Evolutionary conservation across 2,329 filamentous ascomycete genomes (phyloP), one percentile per base, ranked within the genome.

Genomic region (Trichoderma gracile): DNA sequence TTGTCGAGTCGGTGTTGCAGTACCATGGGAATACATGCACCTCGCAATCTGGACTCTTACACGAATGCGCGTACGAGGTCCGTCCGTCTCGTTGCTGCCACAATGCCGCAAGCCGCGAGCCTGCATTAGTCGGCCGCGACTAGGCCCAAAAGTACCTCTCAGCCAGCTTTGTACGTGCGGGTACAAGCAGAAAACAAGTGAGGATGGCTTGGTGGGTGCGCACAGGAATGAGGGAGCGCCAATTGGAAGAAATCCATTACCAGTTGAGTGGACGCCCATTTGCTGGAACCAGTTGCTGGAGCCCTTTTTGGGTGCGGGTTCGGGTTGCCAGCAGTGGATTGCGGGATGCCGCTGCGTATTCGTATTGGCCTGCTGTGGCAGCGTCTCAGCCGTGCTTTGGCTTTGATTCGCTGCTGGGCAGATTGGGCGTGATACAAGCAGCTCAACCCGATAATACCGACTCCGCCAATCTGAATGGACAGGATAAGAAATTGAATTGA

Each of bases 221-320:
- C 30, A 38, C 33, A 38, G 9, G 73, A 74, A 74, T 74, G 64
- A 69, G 70, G 63, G 64, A 62, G 68, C 68, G 71, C 72, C 72
- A 73, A 74, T 75, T 74, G 73, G 73, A 73, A 73, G 72, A 71
- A 53, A 33, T 45, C n/a, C 42, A 19, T 30, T 46, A 38, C 33
- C 43, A 38, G 42, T 40, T 38, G 33, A 30, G 56, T 21, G 56
- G 40, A 30, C 33, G 25, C 33, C 40, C 38, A 58, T 33, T n/a
- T n/a, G 33, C 38, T 25, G 45, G 19, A 14, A 12, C 45, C 56
- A 40, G 27, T 42, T 33, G 56, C 30, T 40, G 30, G 33, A 38
- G 55, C 46, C 27, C 15, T 33, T 30, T 33, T 50, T n/a, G 38
- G 50, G 38, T 19, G 46, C 25, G 25, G 14, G 58, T 42, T 38